Base-by-base conservation (phyloP, 179 eudicot species). In the Camellia oleifera region DNA sequence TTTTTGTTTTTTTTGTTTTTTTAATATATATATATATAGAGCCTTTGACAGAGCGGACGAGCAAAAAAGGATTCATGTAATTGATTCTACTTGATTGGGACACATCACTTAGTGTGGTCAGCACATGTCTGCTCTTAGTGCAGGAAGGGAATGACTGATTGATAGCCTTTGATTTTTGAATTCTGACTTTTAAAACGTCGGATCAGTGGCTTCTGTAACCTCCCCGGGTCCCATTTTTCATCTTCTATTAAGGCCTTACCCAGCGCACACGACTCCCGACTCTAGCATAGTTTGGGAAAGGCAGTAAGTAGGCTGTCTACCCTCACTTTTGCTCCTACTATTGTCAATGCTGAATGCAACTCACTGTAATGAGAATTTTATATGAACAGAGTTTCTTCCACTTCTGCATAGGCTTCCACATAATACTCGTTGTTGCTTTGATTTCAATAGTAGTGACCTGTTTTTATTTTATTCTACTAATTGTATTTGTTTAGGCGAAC, bases 401-500 rank as follows among this genome's bases (percentile, higher is more conserved):
- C 60, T 56, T 56, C 40, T 32, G 40, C 40, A 32, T 32, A 32
- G 40, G 40, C 40, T 32, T 32, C 40, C 40, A 32, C 40, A 17
- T 14, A 45, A 18, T 53, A 60, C 45, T 79, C 26, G 6, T 11
- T 60, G 52, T 14, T 14, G 6, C 48, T 78, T 13, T 78, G 17
- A 10, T 42, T 60, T 58, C 46, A 4, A 8, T 70, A 46, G 40
- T 69, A 15, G 23, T 9, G n/a, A 18, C 18, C 32, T 10, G 18
- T 64, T 2, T 65, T 63, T 23, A 18, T 44, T 71, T 46, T 61
- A 6, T 79, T 63, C 64, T 60, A 62, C 23, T 10, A 10, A 42
- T 53, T 67, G 61, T 54, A 13, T 45, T 64, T 80, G n/a, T 32
- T 61, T 68, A 95, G 99, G 90, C 92, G 97, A 66, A 91, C 85